These are phyloP conservation scores for Jamesozyma spencerorum DNA, from an alignment of 805 yeast species.

Conservation along the genomic window DNA sequence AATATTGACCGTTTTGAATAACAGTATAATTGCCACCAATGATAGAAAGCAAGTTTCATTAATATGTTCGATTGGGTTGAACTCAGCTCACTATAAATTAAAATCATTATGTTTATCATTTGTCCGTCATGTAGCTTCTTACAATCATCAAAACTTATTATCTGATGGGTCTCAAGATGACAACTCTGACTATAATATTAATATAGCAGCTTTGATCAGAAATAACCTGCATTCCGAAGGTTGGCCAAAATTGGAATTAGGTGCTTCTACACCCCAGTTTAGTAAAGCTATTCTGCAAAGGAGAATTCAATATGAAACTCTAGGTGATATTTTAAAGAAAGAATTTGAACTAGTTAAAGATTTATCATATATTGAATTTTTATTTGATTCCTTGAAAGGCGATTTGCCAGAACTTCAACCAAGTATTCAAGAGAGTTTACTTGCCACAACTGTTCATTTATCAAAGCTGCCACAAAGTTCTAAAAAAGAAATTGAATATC, in stretches of 20 bases:
- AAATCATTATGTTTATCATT: constrained; percentile 53
- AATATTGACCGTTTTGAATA: constrained; percentile 41
- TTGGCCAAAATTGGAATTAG: constrained; percentile 44
- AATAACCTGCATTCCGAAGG: constrained; percentile 47
- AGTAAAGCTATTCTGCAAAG: constrained; percentile 40
- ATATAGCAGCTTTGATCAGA: constrained; percentile 45
- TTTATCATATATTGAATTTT: constrained; percentile 48
- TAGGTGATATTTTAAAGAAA: constrained; percentile 55
- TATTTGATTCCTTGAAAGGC: constrained; percentile 58
- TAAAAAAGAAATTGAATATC: constrained; percentile 35
- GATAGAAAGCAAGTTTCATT: constrained; percentile 33
- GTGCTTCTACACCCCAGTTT: constrained; percentile 28
- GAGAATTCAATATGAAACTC: constrained; percentile 63
- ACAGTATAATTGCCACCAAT: constrained; percentile 44
- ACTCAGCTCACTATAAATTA: constrained; percentile 42
- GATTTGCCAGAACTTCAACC: constrained; percentile 56
- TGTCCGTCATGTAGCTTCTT: constrained; percentile 49
- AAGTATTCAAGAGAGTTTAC: constrained; percentile 62
- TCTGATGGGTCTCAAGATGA: constrained; percentile 2
- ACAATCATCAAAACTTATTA: constrained; percentile 19
- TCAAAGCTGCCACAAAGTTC: constrained; percentile 32
- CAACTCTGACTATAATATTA: constrained; percentile 15
- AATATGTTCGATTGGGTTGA: constrained; percentile 52
- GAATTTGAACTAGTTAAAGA: constrained; percentile 37
- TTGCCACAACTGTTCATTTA: constrained; percentile 46